Base-by-base conservation (phyloP, 805 yeast genomes). In the Yarrowia alimentaria region DNA sequence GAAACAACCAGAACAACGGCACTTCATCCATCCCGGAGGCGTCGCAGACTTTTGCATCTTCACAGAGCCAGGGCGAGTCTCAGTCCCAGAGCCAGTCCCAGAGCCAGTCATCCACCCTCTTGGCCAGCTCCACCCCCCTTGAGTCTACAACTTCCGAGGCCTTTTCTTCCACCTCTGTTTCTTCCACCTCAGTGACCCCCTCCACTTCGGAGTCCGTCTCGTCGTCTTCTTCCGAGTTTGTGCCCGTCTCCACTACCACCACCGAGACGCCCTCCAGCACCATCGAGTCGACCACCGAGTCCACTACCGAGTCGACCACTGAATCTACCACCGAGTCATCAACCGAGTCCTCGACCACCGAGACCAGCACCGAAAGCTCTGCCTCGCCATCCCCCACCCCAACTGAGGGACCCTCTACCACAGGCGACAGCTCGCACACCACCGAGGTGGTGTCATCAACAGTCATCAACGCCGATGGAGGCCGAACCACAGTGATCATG, bases 401-500 rank as follows among this genome's bases (percentile, higher is more conserved):
- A 9, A 7, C 19, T 5, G 32, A 25, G 31, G 29, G 11, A 10
- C 33, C 47, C 4, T 13, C 47, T 6, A 10, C 47, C 17, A 40
- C 47, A 5, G 33, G 19, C 3, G 26, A 20, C 25, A 32, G 30
- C 17, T 24, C 42, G 13, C 17, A 6, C 17, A 11, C 43, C 29
- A 26, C 28, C 29, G 29, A 26, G 14, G 29, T 26, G 12, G 33
- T 40, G 14, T 13, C 24, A 16, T 40, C 47, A 24, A 26, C 47
- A 18, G 4, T 40, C 11, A 16, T 40, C 11, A 33, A 40, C 33
- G 33, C 33, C 13, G 13, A 32, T 12, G 47, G 47, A 11, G 47
- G 47, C 13, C 25, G 33, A 28, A 40, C 47, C 47, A 40, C 47
- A 32, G 10, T 40, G 19, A 7, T 40, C 47, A 28, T 13, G 47